Evolutionary conservation across 2,329 filamentous ascomycete genomes (phyloP).

Genomic region (Colletotrichum tanaceti): DNA sequence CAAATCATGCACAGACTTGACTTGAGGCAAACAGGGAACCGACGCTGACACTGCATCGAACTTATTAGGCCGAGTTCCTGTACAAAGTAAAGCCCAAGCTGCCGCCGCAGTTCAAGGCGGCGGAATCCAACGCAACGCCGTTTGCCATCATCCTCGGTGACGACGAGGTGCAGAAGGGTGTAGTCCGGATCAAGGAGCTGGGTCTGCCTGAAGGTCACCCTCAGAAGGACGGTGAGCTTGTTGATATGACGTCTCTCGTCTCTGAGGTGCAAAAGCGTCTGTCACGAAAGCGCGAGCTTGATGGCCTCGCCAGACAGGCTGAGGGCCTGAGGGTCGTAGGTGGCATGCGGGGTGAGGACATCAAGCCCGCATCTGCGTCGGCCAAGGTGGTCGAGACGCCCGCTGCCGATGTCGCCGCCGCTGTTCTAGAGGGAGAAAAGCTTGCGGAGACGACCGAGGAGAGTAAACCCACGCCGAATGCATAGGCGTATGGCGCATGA

Average conservation of each 20-base stretch:
- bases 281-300: constrained; percentile 57
- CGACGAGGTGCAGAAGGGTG: constrained; percentile 84
- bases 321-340: constrained; percentile 60
- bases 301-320: constrained; percentile 56
- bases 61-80: constrained; percentile 78
- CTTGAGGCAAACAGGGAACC: not conserved
- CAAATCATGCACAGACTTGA: constrained; percentile 5
- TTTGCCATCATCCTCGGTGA: constrained; percentile 92
- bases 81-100: constrained; percentile 94
- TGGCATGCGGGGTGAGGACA: constrained; percentile 58
- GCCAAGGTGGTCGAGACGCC: constrained; percentile 32
- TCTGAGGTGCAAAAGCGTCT: constrained; percentile 68
- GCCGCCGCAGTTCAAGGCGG: constrained; percentile 89
- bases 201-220: constrained; percentile 83
- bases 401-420: constrained; percentile 20
- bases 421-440: constrained; percentile 24
- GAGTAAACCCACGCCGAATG: constrained; percentile 35
- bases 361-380: constrained; percentile 44
- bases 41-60: not conserved
- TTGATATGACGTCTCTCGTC: constrained; percentile 73
- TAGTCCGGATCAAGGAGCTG: constrained; percentile 86
- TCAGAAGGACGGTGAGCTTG: constrained; percentile 87
- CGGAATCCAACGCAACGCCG: constrained; percentile 82
- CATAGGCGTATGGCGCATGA: constrained; percentile 18
- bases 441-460: constrained; percentile 34